These are phyloP conservation scores for Exidia glandulosa DNA, from an alignment of 768 basidiomycete genomes.

Conservation along the genomic window DNA sequence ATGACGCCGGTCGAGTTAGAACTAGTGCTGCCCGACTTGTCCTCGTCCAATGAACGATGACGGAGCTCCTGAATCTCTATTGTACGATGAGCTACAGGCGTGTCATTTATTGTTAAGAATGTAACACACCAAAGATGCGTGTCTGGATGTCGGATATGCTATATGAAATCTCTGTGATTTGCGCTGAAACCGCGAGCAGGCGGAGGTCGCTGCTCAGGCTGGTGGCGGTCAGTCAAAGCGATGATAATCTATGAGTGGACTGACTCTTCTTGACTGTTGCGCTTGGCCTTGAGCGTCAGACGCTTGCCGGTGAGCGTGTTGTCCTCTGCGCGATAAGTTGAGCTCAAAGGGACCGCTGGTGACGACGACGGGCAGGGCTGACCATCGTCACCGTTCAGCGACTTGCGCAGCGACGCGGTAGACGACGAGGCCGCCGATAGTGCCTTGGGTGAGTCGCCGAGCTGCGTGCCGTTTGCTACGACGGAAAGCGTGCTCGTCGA, in stretches of 20 bases:
- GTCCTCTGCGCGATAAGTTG: constrained; percentile 40
- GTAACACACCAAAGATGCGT: constrained; percentile 64
- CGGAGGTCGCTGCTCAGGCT: constrained; percentile 50
- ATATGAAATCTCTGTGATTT: constrained; percentile 80
- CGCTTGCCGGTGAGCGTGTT: constrained; percentile 54
- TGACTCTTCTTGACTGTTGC: constrained; percentile 52
- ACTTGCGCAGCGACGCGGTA: neutral
- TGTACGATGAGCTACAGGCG: neutral
- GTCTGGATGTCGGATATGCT: constrained; percentile 84
- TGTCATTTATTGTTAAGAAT: neutral
- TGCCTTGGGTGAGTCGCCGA: neutral
- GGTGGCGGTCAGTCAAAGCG: neutral
- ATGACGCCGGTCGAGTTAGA: constrained; percentile 49
- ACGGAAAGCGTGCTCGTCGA: neutral
- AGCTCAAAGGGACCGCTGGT: neutral
- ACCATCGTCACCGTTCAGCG: neutral
- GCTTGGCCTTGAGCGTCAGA: constrained; percentile 37
- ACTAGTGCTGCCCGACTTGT: constrained; percentile 33
- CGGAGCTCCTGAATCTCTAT: constrained; percentile 88
- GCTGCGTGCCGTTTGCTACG: neutral
- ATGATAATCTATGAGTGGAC: constrained; percentile 22
- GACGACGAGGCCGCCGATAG: neutral
- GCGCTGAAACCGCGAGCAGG: constrained; percentile 66
- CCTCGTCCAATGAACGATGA: constrained; percentile 46
- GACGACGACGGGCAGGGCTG: neutral